Base-by-base conservation (phyloP, 2,329 filamentous ascomycete genomes). In the Colletotrichum australisinense region DNA sequence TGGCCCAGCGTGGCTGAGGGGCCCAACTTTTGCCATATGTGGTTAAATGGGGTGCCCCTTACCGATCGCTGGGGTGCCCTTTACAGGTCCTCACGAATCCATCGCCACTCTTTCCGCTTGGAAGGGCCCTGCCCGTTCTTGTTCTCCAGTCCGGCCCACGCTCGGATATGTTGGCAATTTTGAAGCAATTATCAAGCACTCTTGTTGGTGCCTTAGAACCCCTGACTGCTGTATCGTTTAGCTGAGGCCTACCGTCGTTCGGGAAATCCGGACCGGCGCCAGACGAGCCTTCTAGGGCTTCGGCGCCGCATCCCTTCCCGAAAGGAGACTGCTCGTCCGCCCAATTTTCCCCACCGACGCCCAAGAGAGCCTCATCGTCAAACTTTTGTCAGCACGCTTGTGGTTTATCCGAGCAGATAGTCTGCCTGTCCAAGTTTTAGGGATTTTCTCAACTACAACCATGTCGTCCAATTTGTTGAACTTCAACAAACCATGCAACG, bases 401-500 rank as follows among this genome's bases (percentile, higher is more conserved):
- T 46, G 26, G 24, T 57, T 69, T 55, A 12, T 35, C 30, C 32
- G 58, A 59, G 69, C 38, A 63, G 65, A 59, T 63, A 58, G 28
- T 63, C 65, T 63, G 65, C 65, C 22, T 42, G 5, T 38, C 28
- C 38, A 49, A 38, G 22, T 49, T 52, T 5, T 12, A 14, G 46
- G 38, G 49, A 24, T 38, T 46, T 24, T 46, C 28, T 68, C 26
- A 19, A 55, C 24, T 38, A 59, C 38, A 46, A 53, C 38, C 59
- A 69, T 70, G 55, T 69, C 71, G 32, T 60, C 71, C 42, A 73
- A 30, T 58, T 30, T 58, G 19, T 53, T 22, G 14, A 64, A 59
- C 52, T 35, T 71, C 67, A 71, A 65, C 67, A 73, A 73, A 56
- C 71, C 71, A 35, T 75, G 74, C 49, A 65, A 49, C 24, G 59